These are phyloP conservation scores for Globisporangium nodosum DNA, from an alignment of 352 stramenopile genomes.

Conservation along the genomic window DNA sequence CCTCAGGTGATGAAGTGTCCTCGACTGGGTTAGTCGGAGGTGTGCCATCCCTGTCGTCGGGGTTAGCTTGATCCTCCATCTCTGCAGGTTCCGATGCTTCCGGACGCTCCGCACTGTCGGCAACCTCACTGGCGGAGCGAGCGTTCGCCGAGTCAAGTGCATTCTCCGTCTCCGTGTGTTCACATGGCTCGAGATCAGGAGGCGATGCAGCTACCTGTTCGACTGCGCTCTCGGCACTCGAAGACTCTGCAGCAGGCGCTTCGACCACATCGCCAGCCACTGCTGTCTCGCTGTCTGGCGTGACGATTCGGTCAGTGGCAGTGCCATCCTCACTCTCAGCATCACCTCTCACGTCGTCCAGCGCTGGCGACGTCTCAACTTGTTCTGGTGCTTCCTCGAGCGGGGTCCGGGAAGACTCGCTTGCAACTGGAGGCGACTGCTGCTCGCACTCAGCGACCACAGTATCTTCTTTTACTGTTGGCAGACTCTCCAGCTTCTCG, in stretches of 20 bases:
- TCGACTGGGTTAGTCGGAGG: not conserved
- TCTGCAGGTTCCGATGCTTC: not conserved
- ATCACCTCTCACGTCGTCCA: too few relatives aligned
- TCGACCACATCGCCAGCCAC: not conserved
- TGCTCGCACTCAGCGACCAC: too few relatives aligned
- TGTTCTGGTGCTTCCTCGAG: too few relatives aligned
- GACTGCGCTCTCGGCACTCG: not conserved
- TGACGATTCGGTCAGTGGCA: too few relatives aligned
- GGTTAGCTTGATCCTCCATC: not conserved
- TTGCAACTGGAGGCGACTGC: too few relatives aligned
- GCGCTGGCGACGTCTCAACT: too few relatives aligned
- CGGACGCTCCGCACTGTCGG: not conserved
- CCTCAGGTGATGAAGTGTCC: not conserved
- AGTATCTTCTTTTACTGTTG: too few relatives aligned
- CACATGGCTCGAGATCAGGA: not conserved
- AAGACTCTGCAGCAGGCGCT: not conserved
- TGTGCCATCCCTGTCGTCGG: not conserved
- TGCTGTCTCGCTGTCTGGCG: not conserved
- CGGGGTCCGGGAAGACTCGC: too few relatives aligned
- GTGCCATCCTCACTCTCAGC: too few relatives aligned
- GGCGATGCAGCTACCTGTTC: not conserved
- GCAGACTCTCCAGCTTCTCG: too few relatives aligned
- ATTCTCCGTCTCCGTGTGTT: not conserved
- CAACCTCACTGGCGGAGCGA: not conserved
- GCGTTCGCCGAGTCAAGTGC: too few relatives aligned